Conservation (phyloP, 257 asterid species). For the Eustoma russellianum region DNA sequence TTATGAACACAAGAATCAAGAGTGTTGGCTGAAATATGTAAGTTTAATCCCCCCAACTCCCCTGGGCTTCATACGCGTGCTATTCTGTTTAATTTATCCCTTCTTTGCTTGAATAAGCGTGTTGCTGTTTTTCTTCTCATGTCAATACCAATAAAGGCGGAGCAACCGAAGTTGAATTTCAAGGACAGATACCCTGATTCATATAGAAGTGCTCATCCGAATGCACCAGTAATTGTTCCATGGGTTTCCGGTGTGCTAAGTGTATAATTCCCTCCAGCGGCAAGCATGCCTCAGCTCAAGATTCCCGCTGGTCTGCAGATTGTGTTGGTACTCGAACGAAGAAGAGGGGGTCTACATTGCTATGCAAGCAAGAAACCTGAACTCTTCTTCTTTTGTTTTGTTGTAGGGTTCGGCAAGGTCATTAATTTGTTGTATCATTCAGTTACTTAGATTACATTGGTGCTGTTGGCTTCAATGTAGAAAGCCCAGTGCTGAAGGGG, state of each 20-base stretch:
- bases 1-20: conserved; percentile 69
- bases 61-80: too few species aligned
- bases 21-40: conserved; percentile 95
- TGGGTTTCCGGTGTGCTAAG: conserved; percentile 79
- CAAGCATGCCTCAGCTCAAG: conserved; percentile 1
- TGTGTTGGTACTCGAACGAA: not conserved
- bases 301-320: not conserved
- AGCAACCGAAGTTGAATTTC: conserved; percentile 53
- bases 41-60: conserved; percentile 14
- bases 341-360: not conserved
- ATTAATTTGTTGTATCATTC: not conserved
- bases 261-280: conserved; percentile 8
- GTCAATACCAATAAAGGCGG: conserved; percentile 44
- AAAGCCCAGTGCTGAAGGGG: conserved; percentile 2
- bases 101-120: not conserved
- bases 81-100: too few species aligned
- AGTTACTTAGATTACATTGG: not conserved
- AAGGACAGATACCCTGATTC: conserved; percentile 68
- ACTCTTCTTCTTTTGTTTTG: conserved; percentile 8
- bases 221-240: conserved; percentile 69
- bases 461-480: conserved; percentile 5
- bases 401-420: not conserved
- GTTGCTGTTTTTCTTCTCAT: conserved; percentile 1
- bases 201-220: conserved; percentile 61
- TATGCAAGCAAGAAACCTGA: not conserved